Conservation (phyloP, 805 yeast genomes). For the Metschnikowia sp. region DNA sequence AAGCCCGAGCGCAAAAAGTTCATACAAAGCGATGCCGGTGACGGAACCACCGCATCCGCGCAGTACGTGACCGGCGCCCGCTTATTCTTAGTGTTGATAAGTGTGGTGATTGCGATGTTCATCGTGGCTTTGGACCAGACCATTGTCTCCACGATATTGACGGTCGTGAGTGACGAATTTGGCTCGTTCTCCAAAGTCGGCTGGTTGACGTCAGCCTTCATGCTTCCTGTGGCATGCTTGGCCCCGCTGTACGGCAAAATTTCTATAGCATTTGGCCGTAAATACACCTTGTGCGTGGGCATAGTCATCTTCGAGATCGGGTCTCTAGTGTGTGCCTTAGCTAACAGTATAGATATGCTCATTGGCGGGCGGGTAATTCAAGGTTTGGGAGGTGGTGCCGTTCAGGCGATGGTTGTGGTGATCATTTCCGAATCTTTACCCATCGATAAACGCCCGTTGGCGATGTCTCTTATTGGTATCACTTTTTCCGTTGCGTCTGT, state of each 20-base stretch:
- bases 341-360: slow-evolving; percentile 54
- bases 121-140: slow-evolving; percentile 56
- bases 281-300: slow-evolving; percentile 45
- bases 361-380: slow-evolving; percentile 70
- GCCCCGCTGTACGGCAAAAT: slow-evolving; percentile 58
- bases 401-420: slow-evolving; percentile 54
- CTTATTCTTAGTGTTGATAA: slow-evolving; percentile 23
- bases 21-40: slow-evolving; percentile 38
- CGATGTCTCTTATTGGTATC: slow-evolving; percentile 37
- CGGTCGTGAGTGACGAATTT: slow-evolving; percentile 49
- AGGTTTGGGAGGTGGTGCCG: slow-evolving; percentile 72
- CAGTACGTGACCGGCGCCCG: slow-evolving; percentile 31
- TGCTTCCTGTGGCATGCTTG: slow-evolving; percentile 51
- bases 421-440: slow-evolving; percentile 57
- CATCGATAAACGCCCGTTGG: slow-evolving; percentile 34
- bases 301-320: slow-evolving; percentile 59
- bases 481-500: slow-evolving; percentile 51
- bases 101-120: slow-evolving; percentile 31
- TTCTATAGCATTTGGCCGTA: slow-evolving; percentile 56
- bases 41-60: slow-evolving; percentile 36
- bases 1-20: too few relatives aligned
- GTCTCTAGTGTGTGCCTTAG: slow-evolving; percentile 54
- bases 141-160: slow-evolving; percentile 51
- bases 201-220: slow-evolving; percentile 57
- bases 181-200: slow-evolving; percentile 49